Evolutionary conservation across 108 stramenopile species (phyloP), one percentile per base, ranked within the genome.

Genomic region (Fragilaria radians): DNA sequence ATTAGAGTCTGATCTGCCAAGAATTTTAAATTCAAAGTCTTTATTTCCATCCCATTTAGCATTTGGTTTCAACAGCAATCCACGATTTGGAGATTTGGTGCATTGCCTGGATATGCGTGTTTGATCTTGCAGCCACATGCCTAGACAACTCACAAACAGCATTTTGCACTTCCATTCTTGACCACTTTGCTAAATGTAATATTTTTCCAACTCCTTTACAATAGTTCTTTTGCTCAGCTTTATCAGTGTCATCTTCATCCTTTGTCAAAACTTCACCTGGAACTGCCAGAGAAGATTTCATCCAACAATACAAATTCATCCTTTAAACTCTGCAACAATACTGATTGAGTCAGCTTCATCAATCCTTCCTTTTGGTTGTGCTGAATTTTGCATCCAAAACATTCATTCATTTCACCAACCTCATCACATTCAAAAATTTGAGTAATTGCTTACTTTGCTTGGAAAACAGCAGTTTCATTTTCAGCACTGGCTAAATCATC

Each of bases 301-400:
- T 29, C 50, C 30, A 28, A 22, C 46, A 61, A 30, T 5, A 62
- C 59, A 32, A 70, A 70, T 47, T 66, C 58, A 23, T 75, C 68
- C 0, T 42, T 46, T 11, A 71, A 58, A 18, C 63, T 72, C 25
- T 80, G 74, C 0, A 80, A 30, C 24, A 72, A 23, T 1, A 80
- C 78, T 45, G 74, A 67, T 63, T 80, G 78, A 17, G 68, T 69
- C 11, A 80, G 23, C 29, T 61, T 61, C 26, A 76, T 14, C 5
- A 17, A 11, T 26, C 56, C 25, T 21, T 21, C 32, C 0, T 30
- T 32, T 17, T 48, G 18, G 14, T 29, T 28, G 21, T 54, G 47
- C 11, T 70, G 61, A 17, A 74, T 56, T 28, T 74, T 67, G 51
- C 62, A 60, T 3, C 78, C 73, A n/a, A 79, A 70, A 51, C 74